Conservation (phyloP, 257 asterid species). For the Plantago ovata region DNA sequence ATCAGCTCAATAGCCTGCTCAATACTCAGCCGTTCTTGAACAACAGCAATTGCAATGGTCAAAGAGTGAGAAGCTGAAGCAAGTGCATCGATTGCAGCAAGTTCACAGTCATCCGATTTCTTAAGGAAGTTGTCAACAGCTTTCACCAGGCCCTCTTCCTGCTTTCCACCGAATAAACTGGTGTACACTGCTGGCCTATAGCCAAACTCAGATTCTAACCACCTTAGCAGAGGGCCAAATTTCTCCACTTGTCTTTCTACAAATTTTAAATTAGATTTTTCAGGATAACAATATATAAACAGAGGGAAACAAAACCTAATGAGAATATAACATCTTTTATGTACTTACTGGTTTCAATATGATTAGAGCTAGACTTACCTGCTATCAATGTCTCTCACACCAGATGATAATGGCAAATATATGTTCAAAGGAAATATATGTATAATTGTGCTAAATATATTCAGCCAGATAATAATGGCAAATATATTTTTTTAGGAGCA, state of each 20-base stretch:
- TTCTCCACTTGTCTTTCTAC: slow-evolving; percentile 85
- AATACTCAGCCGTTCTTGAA: slow-evolving; percentile 54
- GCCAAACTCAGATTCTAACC: slow-evolving; percentile 89
- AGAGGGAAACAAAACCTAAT: not conserved
- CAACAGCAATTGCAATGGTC: slow-evolving; percentile 64
- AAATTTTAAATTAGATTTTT: slow-evolving; percentile 5
- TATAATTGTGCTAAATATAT: too few species aligned
- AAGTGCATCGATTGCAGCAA: slow-evolving; percentile 83
- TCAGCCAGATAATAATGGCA: not conserved
- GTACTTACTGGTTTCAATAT: not conserved
- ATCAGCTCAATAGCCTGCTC: slow-evolving; percentile 82
- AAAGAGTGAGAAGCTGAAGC: slow-evolving; percentile 89
- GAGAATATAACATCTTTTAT: not conserved
- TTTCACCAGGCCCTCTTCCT: slow-evolving; percentile 57
- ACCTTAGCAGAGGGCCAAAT: slow-evolving; percentile 64
- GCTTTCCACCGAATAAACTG: slow-evolving; percentile 86
- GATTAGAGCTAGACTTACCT: not conserved
- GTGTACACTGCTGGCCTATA: slow-evolving; percentile 63
- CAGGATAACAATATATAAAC: not conserved
- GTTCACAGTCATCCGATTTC: slow-evolving; percentile 60
- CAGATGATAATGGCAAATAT: too few species aligned
- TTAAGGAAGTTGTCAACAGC: slow-evolving; percentile 63
- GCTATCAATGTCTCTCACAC: not conserved
- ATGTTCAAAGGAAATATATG: too few species aligned
- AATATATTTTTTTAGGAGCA: too few species aligned